Evolutionary conservation across 345 rosid species (phyloP), one percentile per base, ranked within the genome.

Genomic region (Crucihimalaya himalaica): DNA sequence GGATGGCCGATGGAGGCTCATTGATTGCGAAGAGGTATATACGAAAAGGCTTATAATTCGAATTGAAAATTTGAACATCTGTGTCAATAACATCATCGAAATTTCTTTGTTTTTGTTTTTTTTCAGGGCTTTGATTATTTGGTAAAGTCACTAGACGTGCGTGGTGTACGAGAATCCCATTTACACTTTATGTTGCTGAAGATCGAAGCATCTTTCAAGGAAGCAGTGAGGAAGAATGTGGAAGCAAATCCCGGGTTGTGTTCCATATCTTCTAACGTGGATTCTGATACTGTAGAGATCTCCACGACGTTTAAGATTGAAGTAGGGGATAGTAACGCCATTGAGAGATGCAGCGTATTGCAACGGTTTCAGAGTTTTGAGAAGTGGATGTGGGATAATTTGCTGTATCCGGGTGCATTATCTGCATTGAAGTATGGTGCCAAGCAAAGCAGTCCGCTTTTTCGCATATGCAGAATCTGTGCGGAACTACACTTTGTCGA

Each of bases 91-190:
- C 37, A 60, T 51, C 21, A 19, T 40, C 9, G 6, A 8, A 29
- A 0, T 31, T 9, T 53, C 35, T 51, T 27, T 52, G 63, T 2
- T n/a, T 62, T 5, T 59, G 56, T 28, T 23, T 4, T 18, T 19
- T 40, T 82, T 77, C 89, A 92, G 96, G 90, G 79, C 77, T 90
- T 93, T 76, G 87, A 88, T 68, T 78, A 81, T 47, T 64, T 93
- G 43, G 45, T 88, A 78, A 80, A 87, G 64, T 84, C 82, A 76
- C 79, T 93, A 83, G 98, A 93, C 78, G 86, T 81, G 6, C 95
- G 93, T 10, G 98, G 98, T 63, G 77, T 85, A 62, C 82, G 97
- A 34, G 98, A 93, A 80, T 86, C 93, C 48, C 83, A 87, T 84
- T 80, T 93, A 53, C 83, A 83, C 48, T 79, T 82, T 66, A 82